Percentiles rank a stretch among this genome's conserved stretches.
These are phyloP conservation scores for Penicillium nordicum DNA, from an alignment of 2,329 filamentous ascomycete genomes.

Conservation along the genomic window DNA sequence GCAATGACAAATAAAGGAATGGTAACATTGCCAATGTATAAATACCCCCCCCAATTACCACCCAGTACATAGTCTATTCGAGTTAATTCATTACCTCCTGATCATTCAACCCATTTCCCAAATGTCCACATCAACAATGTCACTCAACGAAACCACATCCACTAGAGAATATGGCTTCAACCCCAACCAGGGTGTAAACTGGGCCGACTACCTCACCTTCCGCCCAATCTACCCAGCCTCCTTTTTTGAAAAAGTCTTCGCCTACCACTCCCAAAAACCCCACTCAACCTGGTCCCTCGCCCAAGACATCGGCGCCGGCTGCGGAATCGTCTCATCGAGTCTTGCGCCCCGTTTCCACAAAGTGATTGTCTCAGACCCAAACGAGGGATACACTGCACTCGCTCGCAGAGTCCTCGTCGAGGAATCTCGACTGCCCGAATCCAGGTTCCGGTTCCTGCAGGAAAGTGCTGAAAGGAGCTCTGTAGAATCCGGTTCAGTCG, in stretches of 20 bases:
- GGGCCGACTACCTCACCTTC: conserved; percentile 5
- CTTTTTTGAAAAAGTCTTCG: conserved; percentile 1
- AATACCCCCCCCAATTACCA: neutral
- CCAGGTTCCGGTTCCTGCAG: neutral
- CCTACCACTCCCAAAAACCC: conserved; percentile 1
- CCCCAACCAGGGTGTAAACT: conserved; percentile 1
- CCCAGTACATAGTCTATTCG: too few species aligned
- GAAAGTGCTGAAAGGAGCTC: conserved; percentile 4
- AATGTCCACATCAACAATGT: neutral
- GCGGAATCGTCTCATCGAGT: conserved; percentile 3
- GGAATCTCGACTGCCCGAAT: neutral
- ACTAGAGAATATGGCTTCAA: conserved; percentile 1
- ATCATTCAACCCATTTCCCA: neutral
- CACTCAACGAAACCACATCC: neutral
- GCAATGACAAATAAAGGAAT: neutral
- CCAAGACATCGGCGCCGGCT: conserved; percentile 6
- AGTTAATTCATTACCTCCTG: neutral
- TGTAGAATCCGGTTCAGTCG: neutral
- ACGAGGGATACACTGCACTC: conserved; percentile 3
- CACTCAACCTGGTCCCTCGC: neutral
- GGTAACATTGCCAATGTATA: neutral
- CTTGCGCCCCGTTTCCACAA: neutral
- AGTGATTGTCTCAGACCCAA: conserved; percentile 4
- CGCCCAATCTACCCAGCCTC: conserved; percentile 6
- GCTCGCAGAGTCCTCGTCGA: neutral